These are phyloP conservation scores for Fusarium hainanense DNA, from an alignment of 2,329 filamentous ascomycete genomes.

Conservation along the genomic window DNA sequence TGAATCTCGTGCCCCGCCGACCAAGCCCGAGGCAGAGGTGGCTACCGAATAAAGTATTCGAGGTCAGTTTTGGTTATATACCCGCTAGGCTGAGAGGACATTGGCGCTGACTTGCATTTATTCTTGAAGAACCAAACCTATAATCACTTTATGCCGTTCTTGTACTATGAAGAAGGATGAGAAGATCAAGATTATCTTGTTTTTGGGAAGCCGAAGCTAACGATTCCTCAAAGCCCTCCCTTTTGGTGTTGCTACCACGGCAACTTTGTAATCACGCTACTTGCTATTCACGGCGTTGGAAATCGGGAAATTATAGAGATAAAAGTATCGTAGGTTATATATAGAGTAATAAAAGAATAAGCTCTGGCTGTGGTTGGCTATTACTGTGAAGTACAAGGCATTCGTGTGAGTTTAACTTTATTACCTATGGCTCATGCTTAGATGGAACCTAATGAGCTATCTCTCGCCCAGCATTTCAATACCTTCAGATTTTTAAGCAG, in stretches of 20 bases:
- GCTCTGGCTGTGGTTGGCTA: neutral
- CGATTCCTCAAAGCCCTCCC: constrained; percentile 17
- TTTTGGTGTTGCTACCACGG: constrained; percentile 1
- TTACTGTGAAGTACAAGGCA: neutral
- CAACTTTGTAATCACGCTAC: constrained; percentile 9
- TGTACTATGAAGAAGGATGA: constrained; percentile 24
- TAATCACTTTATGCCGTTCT: constrained; percentile 5
- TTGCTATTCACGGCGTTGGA: constrained; percentile 13
- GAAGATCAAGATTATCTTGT: constrained; percentile 17
- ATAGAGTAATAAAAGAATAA: constrained; percentile 4
- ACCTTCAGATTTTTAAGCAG: neutral
- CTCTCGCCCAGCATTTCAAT: neutral
- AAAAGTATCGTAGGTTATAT: constrained; percentile 8
- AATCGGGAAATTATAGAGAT: neutral
- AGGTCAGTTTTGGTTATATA: constrained; percentile 40
- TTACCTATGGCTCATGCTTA: neutral
- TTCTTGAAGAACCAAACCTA: constrained; percentile 2
- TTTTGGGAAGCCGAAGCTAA: constrained; percentile 31
- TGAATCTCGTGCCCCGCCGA: constrained; percentile 39
- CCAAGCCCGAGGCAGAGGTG: constrained; percentile 33
- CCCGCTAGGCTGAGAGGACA: neutral
- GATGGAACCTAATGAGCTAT: neutral
- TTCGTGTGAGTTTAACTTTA: neutral
- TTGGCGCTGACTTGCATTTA: constrained; percentile 15
- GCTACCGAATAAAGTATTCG: constrained; percentile 25